A percentile compares a stretch with the other conserved stretches of the same genome.
These are phyloP conservation scores for Emmonsia crescens DNA, from an alignment of 2,329 filamentous ascomycete genomes.

Conservation along the genomic window DNA sequence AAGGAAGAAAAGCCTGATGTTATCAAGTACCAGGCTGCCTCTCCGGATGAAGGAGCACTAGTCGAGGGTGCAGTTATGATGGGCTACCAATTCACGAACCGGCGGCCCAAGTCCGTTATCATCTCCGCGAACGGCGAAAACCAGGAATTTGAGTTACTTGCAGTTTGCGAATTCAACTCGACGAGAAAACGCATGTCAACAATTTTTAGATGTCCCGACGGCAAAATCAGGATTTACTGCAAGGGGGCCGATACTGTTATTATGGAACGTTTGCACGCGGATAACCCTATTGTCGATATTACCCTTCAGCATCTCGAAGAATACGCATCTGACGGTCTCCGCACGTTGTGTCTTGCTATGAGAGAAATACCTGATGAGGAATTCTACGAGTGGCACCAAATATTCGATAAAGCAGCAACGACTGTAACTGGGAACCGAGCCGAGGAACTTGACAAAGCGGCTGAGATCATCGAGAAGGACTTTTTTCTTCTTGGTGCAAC, in stretches of 20 bases:
- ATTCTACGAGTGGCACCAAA: conserved; percentile 72
- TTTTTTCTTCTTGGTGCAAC: conserved; percentile 87
- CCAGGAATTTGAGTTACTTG: conserved; percentile 77
- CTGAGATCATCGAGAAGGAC: conserved; percentile 88
- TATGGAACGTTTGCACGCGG: conserved; percentile 70
- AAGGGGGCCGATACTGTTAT: conserved; percentile 98
- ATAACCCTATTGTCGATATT: conserved; percentile 79
- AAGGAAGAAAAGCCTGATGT: conserved; percentile 63
- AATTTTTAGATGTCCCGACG: conserved; percentile 92
- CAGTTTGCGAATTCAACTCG: conserved; percentile 99
- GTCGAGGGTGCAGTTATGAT: conserved; percentile 79
- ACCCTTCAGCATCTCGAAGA: conserved; percentile 95
- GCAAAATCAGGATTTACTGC: conserved; percentile 85
- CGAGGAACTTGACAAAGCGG: conserved; percentile 92
- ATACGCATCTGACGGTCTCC: conserved; percentile 89
- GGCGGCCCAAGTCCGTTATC: conserved; percentile 79
- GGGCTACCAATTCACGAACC: conserved; percentile 81
- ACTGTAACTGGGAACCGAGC: conserved; percentile 86
- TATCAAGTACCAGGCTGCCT: conserved; percentile 97
- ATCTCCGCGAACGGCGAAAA: conserved; percentile 64
- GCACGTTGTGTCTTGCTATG: conserved; percentile 90
- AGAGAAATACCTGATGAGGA: conserved; percentile 85
- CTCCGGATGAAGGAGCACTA: conserved; percentile 91
- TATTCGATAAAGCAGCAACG: conserved; percentile 79
- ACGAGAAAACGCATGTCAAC: conserved; percentile 96